Conservation (phyloP, 2,329 filamentous ascomycete species). For the Botryotinia convoluta region DNA sequence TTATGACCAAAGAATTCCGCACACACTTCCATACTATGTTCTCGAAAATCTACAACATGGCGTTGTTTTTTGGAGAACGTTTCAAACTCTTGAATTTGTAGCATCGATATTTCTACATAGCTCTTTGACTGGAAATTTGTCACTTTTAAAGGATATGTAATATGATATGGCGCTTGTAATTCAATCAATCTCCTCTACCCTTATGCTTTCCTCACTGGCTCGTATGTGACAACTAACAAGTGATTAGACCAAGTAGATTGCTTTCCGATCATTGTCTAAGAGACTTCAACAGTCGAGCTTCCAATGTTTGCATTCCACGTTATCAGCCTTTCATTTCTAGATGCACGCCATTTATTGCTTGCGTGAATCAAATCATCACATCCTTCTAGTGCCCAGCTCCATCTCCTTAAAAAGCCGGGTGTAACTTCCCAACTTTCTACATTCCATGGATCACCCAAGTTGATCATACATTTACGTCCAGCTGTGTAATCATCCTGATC, state of each 20-base stretch:
- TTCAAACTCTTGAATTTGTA: not conserved
- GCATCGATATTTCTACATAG: not conserved
- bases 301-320: not conserved
- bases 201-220: not conserved
- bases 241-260: not conserved
- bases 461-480: conserved; percentile 24
- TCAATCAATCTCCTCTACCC: not conserved
- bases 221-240: not conserved
- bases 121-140: not conserved
- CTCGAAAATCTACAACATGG: not conserved
- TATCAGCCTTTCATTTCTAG: not conserved
- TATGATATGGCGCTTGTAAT: not conserved
- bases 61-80: not conserved
- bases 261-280: not conserved
- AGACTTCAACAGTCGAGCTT: not conserved
- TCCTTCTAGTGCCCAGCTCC: conserved; percentile 25
- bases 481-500: conserved; percentile 20
- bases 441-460: conserved; percentile 26
- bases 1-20: too few species aligned
- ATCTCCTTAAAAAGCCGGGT: conserved; percentile 26
- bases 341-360: conserved; percentile 26
- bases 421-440: conserved; percentile 28
- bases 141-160: not conserved
- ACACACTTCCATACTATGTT: not conserved
- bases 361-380: conserved; percentile 27